A percentile compares a stretch with the other conserved stretches of the same genome.
Evolutionary conservation across 1,139 yeast species (phyloP).

Genomic region (Debaryomyces psychrophilus): DNA sequence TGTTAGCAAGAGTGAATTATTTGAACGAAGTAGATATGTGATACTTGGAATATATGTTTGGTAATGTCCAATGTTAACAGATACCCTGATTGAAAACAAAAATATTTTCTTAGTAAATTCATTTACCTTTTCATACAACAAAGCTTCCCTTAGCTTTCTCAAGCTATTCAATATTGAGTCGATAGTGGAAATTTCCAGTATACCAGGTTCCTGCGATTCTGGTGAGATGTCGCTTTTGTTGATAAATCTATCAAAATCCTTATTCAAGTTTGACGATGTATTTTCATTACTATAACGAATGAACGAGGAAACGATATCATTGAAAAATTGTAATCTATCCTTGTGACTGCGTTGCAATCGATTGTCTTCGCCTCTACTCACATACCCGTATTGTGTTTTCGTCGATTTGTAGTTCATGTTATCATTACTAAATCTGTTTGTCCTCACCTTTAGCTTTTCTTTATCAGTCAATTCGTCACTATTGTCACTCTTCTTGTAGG

Average conservation of each 20-base stretch:
- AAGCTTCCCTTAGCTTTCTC: conserved; percentile 58
- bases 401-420: conserved; percentile 9
- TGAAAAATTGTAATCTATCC: conserved; percentile 44
- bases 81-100: conserved; percentile 50
- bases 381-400: conserved; percentile 45
- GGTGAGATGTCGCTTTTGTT: conserved; percentile 2
- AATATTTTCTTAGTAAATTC: conserved; percentile 52
- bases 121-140: conserved; percentile 40
- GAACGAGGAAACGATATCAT: conserved; percentile 35
- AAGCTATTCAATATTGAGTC: conserved; percentile 34
- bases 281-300: conserved; percentile 29
- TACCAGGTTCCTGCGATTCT: conserved; percentile 8
- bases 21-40: conserved; percentile 35
- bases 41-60: conserved; percentile 63
- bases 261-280: conserved; percentile 21
- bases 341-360: conserved; percentile 47
- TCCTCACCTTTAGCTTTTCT: conserved; percentile 19
- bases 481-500: neutral
- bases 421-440: conserved; percentile 20
- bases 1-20: conserved; percentile 23
- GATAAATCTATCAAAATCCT: conserved; percentile 19
- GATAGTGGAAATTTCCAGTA: conserved; percentile 17
- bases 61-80: conserved; percentile 52
- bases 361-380: conserved; percentile 63
- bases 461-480: conserved; percentile 10